Base-by-base conservation (phyloP, 192 early-diverging fungal species). In the Backusella circina region DNA sequence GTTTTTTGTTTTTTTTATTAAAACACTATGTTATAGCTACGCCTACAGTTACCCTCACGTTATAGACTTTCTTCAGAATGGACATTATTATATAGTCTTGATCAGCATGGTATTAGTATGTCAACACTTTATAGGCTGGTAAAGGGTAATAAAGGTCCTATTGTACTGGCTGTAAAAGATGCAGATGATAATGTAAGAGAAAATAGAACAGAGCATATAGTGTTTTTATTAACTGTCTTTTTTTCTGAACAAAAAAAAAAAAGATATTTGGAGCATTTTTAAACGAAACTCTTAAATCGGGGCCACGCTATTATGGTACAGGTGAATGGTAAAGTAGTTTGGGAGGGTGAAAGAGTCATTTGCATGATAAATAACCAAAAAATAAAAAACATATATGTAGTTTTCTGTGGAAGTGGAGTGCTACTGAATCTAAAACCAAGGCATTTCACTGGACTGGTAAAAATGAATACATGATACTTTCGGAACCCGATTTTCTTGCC, bases 31-130 rank as follows among this genome's bases (percentile, higher is more conserved):
- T 31, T 26, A 30, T 72, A 78, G 77, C 5, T 79, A 32, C 68
- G 68, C 21, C 44, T 37, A 23, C 47, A 79, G 35, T 79, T 99
- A 51, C 95, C 96, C 4, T 90, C 92, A 2, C 83, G 95, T 57
- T 84, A 92, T 41, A 86, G 91, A 28, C 86, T 97, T 73, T 82
- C 93, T 1, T 81, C 90, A 51, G 88, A 83, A 66, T 95, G 94
- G 93, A 88, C 87, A 15, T 86, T 99, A 28, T 79, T 95, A 18
- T 99, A 99, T 83, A 94, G 92, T 57, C 88, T 97, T 66, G 95
- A 97, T 70, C 92, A 95, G 73, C 95, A 99, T 79, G 97, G 97
- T 1, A 94, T 94, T 57, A 93, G 90, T 76, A 84, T 99, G 71
- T 84, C 91, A 38, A 96, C 97, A 5, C 86, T 99, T 70, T 94